Evolutionary conservation across 306 rosid species (phyloP).

Genomic region (Argentina anserina): DNA sequence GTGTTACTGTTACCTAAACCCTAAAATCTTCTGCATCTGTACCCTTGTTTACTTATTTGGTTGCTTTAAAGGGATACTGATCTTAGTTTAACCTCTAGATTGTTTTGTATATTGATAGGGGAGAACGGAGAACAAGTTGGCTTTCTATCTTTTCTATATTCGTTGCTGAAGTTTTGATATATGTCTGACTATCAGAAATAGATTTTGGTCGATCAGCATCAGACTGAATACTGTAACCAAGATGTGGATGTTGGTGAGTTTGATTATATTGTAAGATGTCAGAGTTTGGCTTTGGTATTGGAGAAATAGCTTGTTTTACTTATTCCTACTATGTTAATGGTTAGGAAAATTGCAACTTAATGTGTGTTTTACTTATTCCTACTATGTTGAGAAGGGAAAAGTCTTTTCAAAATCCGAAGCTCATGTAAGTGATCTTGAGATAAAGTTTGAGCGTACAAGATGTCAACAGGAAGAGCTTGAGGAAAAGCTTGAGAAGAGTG

Average conservation of each 20-base stretch:
- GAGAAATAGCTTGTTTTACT: not conserved
- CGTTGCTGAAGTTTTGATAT: not conserved
- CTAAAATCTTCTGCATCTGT: too few species aligned
- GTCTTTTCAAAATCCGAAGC: conserved; percentile 20
- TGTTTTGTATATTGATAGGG: not conserved
- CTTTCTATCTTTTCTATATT: not conserved
- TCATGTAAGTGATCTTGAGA: not conserved
- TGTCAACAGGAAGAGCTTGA: not conserved
- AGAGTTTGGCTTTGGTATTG: not conserved
- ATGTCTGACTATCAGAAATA: not conserved
- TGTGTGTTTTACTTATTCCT: conserved; percentile 2
- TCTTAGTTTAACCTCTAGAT: not conserved
- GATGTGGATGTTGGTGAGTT: conserved; percentile 4
- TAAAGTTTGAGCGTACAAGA: not conserved
- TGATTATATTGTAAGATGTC: not conserved
- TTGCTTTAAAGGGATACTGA: too few species aligned
- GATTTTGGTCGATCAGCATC: not conserved
- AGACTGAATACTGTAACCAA: not conserved
- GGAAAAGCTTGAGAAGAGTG: not conserved
- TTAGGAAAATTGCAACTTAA: conserved; percentile 35
- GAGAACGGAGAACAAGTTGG: not conserved
- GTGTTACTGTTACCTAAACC: not conserved
- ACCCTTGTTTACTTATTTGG: too few species aligned
- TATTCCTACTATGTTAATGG: conserved; percentile 21
- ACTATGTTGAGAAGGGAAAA: conserved; percentile 34